Evolutionary conservation across 2,329 filamentous ascomycete genomes (phyloP), one percentile per base, ranked within the genome.

Genomic region (Diplodia corticola): DNA sequence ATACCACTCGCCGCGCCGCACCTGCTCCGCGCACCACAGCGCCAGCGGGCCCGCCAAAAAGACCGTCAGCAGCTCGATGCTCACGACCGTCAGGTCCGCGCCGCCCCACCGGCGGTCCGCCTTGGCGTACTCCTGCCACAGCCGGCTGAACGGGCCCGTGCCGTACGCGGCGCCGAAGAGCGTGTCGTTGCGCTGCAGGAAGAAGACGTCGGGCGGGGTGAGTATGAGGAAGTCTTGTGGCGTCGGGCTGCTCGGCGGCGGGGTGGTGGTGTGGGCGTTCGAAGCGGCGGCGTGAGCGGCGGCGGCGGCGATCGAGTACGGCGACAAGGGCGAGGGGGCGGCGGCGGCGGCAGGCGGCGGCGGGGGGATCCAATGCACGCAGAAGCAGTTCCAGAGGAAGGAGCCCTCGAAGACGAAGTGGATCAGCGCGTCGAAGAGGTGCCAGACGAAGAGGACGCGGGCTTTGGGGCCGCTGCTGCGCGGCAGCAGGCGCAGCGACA

Each of bases 361-460:
- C 7, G 81, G 78, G 46, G 85, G 75, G 22, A 77, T 73, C 55
- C 79, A 78, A 72, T 82, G 88, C 70, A 84, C 84, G 84, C 93
- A 94, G 85, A 98, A 96, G 82, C 92, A 96, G 80, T 96, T 92
- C 84, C 93, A 97, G 26, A 97, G 87, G 79, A 92, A 98, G 73
- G 88, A 90, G 64, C 92, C 93, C 81, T 98, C 94, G 76, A 98
- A 90, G 76, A 92, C 83, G 79, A 96, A 88, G 81, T 99, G 95
- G 73, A 93, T 94, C 50, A 97, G 85, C 35, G 92, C 92, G 78
- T 97, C 93, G 80, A 96, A 96, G 44, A 91, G 85, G 81, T 97
- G 93, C 94, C 94, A 97, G 80, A 96, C 86, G 84, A 97, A 97
- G 70, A 97, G 88, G 75, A 91, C 81, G 68, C 93, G 92, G 65